These are phyloP conservation scores for Elaeagnus macrophylla DNA, from an alignment of 306 rosid genomes.

Conservation along the genomic window DNA sequence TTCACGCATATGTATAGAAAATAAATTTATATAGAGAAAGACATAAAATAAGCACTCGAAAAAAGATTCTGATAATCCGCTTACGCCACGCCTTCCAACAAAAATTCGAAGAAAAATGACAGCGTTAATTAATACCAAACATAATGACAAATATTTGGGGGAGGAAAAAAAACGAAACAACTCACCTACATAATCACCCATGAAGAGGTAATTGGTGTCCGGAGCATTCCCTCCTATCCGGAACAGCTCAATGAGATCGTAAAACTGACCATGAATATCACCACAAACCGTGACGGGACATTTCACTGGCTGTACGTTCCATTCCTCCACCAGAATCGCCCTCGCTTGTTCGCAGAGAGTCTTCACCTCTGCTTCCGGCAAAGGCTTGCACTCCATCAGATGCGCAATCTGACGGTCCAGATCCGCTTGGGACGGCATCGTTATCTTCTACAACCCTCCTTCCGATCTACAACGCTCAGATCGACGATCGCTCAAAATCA, in stretches of 20 bases:
- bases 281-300: slow-evolving; percentile 97
- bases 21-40: too few relatives aligned
- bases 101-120: too few relatives aligned
- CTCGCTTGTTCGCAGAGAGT: slow-evolving; percentile 87
- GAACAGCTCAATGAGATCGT: slow-evolving; percentile 95
- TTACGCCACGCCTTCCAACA: too few relatives aligned
- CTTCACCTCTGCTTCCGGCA: slow-evolving; percentile 89
- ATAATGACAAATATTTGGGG: neutral
- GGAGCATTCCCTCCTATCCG: slow-evolving; percentile 94
- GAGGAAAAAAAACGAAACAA: slow-evolving; percentile 4
- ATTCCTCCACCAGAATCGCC: slow-evolving; percentile 88
- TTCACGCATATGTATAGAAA: too few relatives aligned
- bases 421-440: slow-evolving; percentile 96
- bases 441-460: slow-evolving; percentile 7
- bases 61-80: too few relatives aligned
- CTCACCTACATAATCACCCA: slow-evolving; percentile 99
- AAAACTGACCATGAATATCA: slow-evolving; percentile 93
- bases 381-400: slow-evolving; percentile 93
- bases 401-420: slow-evolving; percentile 99
- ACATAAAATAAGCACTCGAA: too few relatives aligned
- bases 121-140: neutral
- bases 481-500: slow-evolving; percentile 24
- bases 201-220: slow-evolving; percentile 86
- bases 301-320: slow-evolving; percentile 98
- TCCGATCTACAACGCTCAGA: slow-evolving; percentile 41